A percentile compares a stretch with the other conserved stretches of the same genome.
Conservation (phyloP, 2,329 filamentous ascomycete species). For the Diaporthe citriasiana region DNA sequence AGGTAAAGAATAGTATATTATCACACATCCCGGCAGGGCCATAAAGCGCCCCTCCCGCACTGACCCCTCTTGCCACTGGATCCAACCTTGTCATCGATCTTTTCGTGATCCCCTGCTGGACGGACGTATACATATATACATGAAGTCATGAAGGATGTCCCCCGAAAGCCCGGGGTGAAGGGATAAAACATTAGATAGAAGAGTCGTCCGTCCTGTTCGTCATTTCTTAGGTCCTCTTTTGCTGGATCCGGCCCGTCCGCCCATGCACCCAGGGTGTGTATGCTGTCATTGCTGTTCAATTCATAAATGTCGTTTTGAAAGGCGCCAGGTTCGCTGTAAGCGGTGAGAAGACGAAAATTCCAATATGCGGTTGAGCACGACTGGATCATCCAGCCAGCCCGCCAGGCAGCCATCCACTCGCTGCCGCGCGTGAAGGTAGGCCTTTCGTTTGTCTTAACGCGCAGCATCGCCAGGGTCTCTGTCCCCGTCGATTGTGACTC, state of each 20-base stretch:
- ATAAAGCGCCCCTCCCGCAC: not conserved
- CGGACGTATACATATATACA: slow-evolving; percentile 21
- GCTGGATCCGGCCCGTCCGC: slow-evolving; percentile 4
- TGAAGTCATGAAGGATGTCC: slow-evolving; percentile 2
- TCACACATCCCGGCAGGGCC: not conserved
- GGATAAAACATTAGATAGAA: slow-evolving; percentile 16
- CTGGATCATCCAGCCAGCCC: not conserved
- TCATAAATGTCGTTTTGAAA: not conserved
- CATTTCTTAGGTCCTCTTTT: not conserved
- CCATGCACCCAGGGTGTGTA: not conserved
- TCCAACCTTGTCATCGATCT: not conserved
- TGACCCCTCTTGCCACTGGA: not conserved
- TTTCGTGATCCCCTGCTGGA: not conserved
- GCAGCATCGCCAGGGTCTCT: not conserved
- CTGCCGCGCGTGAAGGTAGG: no score
- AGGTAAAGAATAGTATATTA: slow-evolving; percentile 21
- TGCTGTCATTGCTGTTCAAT: not conserved
- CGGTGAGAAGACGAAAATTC: not conserved
- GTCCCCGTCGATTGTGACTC: slow-evolving; percentile 7
- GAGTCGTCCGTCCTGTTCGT: slow-evolving; percentile 16
- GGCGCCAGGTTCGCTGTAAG: not conserved
- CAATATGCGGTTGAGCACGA: not conserved
- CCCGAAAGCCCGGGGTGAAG: not conserved
- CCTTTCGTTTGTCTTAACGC: not conserved
- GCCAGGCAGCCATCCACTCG: not conserved